Conservation (phyloP, 2,329 filamentous ascomycete genomes). For the Aspergillus piperis region DNA sequence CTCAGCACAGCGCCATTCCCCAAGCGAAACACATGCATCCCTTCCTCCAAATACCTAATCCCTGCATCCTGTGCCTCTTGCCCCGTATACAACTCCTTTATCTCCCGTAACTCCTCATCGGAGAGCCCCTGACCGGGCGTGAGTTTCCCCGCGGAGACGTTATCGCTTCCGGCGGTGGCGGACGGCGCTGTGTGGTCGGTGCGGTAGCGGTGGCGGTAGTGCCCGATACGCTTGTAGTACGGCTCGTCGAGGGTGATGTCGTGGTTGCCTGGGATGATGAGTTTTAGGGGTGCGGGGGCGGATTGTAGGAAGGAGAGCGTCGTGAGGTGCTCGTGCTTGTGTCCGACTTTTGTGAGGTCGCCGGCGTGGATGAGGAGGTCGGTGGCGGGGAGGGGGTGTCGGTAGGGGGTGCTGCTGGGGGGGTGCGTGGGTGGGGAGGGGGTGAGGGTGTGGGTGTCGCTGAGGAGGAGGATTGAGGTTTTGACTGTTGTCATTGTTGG, state of each 20-base stretch:
- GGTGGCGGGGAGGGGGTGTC: constrained; percentile 50
- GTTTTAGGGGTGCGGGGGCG: constrained; percentile 58
- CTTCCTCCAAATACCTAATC: constrained; percentile 60
- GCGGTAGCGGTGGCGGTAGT: constrained; percentile 30
- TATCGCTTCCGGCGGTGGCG: constrained; percentile 21
- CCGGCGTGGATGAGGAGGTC: constrained; percentile 61
- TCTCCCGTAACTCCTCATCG: constrained; percentile 21
- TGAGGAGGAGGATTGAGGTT: constrained; percentile 47
- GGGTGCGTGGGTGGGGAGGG: constrained; percentile 27
- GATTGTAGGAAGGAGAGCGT: constrained; percentile 51
- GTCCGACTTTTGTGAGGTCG: constrained; percentile 58
- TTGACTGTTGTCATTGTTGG: constrained; percentile 26
- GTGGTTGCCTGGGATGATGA: constrained; percentile 66
- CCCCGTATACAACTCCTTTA: constrained; percentile 51
- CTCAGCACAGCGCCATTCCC: constrained; percentile 51
- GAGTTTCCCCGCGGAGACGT: constrained; percentile 10
- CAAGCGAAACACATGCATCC: constrained; percentile 49
- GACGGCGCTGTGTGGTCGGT: constrained; percentile 13
- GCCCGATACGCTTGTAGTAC: constrained; percentile 45
- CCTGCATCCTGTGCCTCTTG: constrained; percentile 48
- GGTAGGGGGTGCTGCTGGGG: constrained; percentile 31
- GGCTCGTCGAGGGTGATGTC: constrained; percentile 58
- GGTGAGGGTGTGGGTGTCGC: constrained; percentile 44
- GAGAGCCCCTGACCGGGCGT: constrained; percentile 19
- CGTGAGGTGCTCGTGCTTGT: constrained; percentile 48